A percentile compares a stretch with the other conserved stretches of the same genome.
Conservation (phyloP, 176 grass and related monocot species). For the Ensete ventricosum region DNA sequence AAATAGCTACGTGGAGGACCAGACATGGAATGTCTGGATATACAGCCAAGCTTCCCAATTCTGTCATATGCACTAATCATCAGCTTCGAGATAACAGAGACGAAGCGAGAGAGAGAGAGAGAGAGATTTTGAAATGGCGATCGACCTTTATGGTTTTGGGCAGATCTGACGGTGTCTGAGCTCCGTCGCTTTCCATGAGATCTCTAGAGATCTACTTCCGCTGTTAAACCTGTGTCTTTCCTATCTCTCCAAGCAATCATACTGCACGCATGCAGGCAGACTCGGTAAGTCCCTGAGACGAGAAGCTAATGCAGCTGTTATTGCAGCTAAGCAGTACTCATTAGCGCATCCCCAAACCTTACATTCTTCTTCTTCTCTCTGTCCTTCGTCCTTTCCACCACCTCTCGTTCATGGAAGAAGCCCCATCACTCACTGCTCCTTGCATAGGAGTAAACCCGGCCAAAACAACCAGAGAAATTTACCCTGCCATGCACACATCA, state of each 20-base stretch:
- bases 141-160: background rate
- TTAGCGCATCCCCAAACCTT: no score
- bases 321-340: no score
- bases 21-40: conserved; percentile 17
- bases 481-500: no score
- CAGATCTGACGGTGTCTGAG: background rate
- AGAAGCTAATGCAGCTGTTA: no score
- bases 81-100: background rate
- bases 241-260: background rate
- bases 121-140: no score
- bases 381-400: background rate
- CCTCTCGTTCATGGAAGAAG: background rate
- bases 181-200: background rate
- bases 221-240: background rate
- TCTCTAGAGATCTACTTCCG: background rate
- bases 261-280: no score
- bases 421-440: no score
- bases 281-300: no score
- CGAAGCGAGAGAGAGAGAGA: background rate
- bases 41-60: background rate
- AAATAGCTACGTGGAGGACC: background rate
- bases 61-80: background rate
- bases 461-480: no score
- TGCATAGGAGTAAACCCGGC: no score
- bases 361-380: background rate